Evolutionary conservation across 2,329 filamentous ascomycete species (phyloP).

Genomic region (Neospermospora avenae): DNA sequence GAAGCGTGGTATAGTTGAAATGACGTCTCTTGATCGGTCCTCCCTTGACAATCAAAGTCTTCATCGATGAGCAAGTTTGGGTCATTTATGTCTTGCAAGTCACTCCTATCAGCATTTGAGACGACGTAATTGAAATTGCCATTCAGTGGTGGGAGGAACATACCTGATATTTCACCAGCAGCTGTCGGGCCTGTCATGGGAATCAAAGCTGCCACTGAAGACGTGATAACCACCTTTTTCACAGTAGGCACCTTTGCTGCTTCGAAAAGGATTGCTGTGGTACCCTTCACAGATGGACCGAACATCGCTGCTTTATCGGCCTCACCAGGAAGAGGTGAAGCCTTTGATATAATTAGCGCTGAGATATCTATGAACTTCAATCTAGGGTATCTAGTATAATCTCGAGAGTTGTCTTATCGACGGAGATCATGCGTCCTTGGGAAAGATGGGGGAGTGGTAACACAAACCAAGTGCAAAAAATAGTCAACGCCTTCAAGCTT

Average conservation of each 20-base stretch:
- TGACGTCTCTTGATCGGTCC: not conserved
- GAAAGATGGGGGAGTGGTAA: too few species aligned
- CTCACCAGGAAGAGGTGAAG: slow-evolving; percentile 18
- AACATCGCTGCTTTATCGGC: slow-evolving; percentile 10
- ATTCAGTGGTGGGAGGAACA: not conserved
- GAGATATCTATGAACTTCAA: too few species aligned
- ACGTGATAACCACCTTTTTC: slow-evolving; percentile 19
- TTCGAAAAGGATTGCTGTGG: slow-evolving; percentile 12
- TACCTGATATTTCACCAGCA: slow-evolving; percentile 6
- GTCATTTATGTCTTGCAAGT: slow-evolving; percentile 3
- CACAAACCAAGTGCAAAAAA: slow-evolving; percentile 14
- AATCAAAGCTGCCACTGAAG: slow-evolving; percentile 16
- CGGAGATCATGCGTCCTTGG: too few species aligned
- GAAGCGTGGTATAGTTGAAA: slow-evolving; percentile 14
- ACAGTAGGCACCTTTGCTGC: slow-evolving; percentile 15
- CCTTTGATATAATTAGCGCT: not conserved
- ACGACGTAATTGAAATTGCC: not conserved
- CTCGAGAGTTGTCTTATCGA: too few species aligned
- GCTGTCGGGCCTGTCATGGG: slow-evolving; percentile 4
- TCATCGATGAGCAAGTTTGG: slow-evolving; percentile 6
- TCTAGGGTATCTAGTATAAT: too few species aligned
- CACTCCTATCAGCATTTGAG: not conserved
- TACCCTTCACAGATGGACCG: slow-evolving; percentile 19
- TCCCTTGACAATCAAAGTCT: not conserved
- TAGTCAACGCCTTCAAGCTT: slow-evolving; percentile 16